These are phyloP conservation scores for Acer saccharum DNA, from an alignment of 345 rosid species.

Conservation along the genomic window DNA sequence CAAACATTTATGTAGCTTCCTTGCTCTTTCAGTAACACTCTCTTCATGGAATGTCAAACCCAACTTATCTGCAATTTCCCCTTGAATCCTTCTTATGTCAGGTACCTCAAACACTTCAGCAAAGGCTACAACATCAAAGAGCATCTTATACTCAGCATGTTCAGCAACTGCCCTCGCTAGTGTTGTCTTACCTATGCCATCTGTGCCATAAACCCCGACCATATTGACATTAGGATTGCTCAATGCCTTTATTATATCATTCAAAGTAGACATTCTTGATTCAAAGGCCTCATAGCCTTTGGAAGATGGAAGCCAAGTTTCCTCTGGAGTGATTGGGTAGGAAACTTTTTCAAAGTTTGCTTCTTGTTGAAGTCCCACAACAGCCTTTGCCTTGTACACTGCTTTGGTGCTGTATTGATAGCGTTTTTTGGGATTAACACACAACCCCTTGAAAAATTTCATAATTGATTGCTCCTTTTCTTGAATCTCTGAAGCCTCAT, in stretches of 20 bases:
- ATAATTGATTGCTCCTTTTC: too few species aligned
- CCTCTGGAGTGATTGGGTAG: neutral
- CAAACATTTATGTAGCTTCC: neutral
- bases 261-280: neutral
- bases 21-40: neutral
- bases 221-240: neutral
- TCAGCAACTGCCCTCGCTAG: conserved; percentile 7
- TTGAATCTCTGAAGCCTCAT: too few species aligned
- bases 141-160: neutral
- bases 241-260: conserved; percentile 1
- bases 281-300: neutral
- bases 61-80: neutral
- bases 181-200: neutral
- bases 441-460: too few species aligned
- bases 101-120: conserved; percentile 8
- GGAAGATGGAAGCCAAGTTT: neutral
- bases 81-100: conserved; percentile 21
- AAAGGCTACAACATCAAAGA: conserved; percentile 18
- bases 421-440: too few species aligned
- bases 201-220: conserved; percentile 19
- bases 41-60: conserved; percentile 4
- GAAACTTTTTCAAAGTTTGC: too few species aligned
- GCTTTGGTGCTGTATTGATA: too few species aligned
- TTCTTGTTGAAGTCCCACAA: too few species aligned
- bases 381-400: too few species aligned